Evolutionary conservation across 2,329 filamentous ascomycete species (phyloP).

Genomic region (Diaporthe nobilis): DNA sequence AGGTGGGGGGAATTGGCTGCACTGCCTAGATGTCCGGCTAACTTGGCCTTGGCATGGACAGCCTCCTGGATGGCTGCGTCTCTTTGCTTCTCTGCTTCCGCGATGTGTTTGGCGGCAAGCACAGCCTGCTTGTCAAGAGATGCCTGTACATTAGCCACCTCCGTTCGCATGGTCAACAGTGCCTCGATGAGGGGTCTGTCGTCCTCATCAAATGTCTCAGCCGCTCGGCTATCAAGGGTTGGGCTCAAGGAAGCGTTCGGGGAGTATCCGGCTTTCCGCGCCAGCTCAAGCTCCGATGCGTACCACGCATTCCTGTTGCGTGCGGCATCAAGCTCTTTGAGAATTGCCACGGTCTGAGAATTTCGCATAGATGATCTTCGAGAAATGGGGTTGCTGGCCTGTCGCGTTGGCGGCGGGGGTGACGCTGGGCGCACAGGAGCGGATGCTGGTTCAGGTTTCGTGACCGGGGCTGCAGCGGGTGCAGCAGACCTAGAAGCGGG

Average conservation of each 20-base stretch:
- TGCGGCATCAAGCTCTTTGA: slow-evolving; percentile 88
- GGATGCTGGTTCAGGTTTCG: slow-evolving; percentile 51
- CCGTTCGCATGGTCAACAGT: slow-evolving; percentile 89
- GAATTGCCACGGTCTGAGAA: slow-evolving; percentile 79
- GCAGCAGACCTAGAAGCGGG: slow-evolving; percentile 29
- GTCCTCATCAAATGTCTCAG: slow-evolving; percentile 89
- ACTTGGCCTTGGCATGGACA: slow-evolving; percentile 92
- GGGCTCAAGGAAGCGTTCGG: slow-evolving; percentile 79
- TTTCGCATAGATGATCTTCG: slow-evolving; percentile 73
- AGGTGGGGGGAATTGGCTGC: slow-evolving; percentile 72
- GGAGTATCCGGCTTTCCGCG: slow-evolving; percentile 89
- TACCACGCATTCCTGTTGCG: slow-evolving; percentile 97
- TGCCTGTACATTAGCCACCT: slow-evolving; percentile 89
- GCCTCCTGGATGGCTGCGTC: slow-evolving; percentile 96
- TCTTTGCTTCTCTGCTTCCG: slow-evolving; percentile 93
- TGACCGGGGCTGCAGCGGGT: slow-evolving; percentile 28
- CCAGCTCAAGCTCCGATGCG: slow-evolving; percentile 92
- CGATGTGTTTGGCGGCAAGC: slow-evolving; percentile 88
- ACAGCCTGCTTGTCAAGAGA: slow-evolving; percentile 91
- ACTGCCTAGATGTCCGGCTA: slow-evolving; percentile 83
- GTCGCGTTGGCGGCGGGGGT: slow-evolving; percentile 70
- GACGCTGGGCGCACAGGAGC: slow-evolving; percentile 62
- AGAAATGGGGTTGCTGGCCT: slow-evolving; percentile 70
- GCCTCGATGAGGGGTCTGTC: slow-evolving; percentile 94
- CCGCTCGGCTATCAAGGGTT: slow-evolving; percentile 80